Conservation (phyloP, 352 stramenopile genomes). For the Blastocystis sp. region DNA sequence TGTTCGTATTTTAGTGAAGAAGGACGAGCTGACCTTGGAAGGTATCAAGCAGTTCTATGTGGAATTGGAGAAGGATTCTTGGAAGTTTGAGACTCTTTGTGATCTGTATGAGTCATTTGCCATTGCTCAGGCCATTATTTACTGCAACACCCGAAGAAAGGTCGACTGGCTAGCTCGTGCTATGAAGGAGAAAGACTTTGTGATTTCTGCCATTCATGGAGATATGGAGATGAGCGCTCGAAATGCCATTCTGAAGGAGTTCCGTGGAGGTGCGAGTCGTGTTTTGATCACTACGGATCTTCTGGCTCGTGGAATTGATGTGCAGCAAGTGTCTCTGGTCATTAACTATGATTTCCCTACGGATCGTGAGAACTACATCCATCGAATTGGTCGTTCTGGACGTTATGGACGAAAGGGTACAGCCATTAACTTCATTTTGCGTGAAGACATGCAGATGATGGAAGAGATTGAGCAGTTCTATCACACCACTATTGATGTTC, state of each 20-base stretch:
- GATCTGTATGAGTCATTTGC: constrained; percentile 99
- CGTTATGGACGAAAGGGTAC: constrained; percentile 99
- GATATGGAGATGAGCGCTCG: constrained; percentile 98
- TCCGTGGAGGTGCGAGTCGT: constrained; percentile 93
- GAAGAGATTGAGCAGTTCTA: constrained; percentile 99
- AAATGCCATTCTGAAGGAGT: constrained; percentile 99
- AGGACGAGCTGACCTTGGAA: constrained; percentile 96
- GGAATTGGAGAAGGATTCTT: constrained; percentile 93
- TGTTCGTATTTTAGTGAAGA: constrained; percentile 97
- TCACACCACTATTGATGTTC: constrained; percentile 98
- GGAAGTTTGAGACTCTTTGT: constrained; percentile 98
- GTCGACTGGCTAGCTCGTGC: constrained; percentile 98
- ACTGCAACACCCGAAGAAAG: constrained; percentile 97
- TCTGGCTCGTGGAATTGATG: constrained; percentile 96
- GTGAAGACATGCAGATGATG: constrained; percentile 94
- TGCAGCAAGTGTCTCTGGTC: constrained; percentile 90
- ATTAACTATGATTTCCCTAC: constrained; percentile 99
- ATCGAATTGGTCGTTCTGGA: constrained; percentile 97
- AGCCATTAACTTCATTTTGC: constrained; percentile 98
- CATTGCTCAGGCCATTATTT: constrained; percentile 99
- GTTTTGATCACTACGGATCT: constrained; percentile 99
- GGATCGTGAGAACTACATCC: constrained; percentile 99
- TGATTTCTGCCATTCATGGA: constrained; percentile 97
- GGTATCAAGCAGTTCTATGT: constrained; percentile 99
- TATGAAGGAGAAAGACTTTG: constrained; percentile 98